Evolutionary conservation across 306 rosid genomes (phyloP).

Genomic region (Vigna angularis): DNA sequence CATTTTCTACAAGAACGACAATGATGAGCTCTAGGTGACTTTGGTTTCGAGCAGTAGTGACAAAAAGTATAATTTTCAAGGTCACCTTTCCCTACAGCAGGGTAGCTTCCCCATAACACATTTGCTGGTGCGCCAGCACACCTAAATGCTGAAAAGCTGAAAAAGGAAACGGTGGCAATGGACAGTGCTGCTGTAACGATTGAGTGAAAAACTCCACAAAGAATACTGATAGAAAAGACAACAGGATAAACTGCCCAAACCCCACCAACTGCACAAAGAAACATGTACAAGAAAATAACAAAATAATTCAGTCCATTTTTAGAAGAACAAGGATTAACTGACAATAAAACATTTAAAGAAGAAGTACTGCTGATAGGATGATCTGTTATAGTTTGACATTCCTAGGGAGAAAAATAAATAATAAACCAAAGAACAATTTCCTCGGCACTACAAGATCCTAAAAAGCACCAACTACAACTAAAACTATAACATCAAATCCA

Average conservation of each 20-base stretch:
- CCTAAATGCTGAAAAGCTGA: constrained; percentile 75
- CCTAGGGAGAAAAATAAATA: neutral
- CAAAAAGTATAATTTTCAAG: constrained; percentile 89
- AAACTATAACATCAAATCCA: constrained; percentile 6
- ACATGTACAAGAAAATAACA: constrained; percentile 32
- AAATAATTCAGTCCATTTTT: constrained; percentile 24
- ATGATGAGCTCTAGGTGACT: constrained; percentile 92
- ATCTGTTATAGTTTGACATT: constrained; percentile 8
- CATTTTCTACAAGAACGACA: constrained; percentile 89
- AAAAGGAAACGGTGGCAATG: constrained; percentile 67
- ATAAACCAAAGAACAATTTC: neutral
- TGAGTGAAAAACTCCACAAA: constrained; percentile 72
- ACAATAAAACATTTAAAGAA: constrained; percentile 23
- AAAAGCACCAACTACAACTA: constrained; percentile 8
- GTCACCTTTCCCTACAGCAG: constrained; percentile 78
- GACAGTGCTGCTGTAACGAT: constrained; percentile 63
- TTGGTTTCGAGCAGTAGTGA: constrained; percentile 84
- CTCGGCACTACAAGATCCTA: constrained; percentile 1
- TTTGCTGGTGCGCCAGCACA: constrained; percentile 85
- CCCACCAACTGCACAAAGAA: constrained; percentile 83
- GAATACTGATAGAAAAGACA: constrained; percentile 70
- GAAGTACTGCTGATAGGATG: constrained; percentile 10
- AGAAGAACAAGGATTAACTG: constrained; percentile 17
- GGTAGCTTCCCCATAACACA: constrained; percentile 87
- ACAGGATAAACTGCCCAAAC: constrained; percentile 80